Evolutionary conservation across 345 rosid species (phyloP).

Genomic region (Luvunga scandens): DNA sequence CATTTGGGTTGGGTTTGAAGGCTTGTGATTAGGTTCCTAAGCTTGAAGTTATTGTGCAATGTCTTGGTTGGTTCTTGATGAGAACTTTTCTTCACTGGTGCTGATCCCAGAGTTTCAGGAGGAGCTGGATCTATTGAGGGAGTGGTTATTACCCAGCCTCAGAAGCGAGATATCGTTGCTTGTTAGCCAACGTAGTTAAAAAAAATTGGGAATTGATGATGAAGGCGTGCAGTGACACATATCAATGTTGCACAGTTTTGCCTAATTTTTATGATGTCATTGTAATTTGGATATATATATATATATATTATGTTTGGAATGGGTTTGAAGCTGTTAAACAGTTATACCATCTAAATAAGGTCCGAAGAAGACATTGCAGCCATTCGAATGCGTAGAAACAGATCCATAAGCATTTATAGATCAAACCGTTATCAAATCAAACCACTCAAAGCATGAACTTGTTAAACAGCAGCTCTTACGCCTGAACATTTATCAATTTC

Average conservation of each 20-base stretch:
- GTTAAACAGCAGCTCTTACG: neutral
- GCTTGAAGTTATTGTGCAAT: conserved; percentile 60
- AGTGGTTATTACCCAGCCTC: conserved; percentile 48
- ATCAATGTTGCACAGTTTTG: neutral
- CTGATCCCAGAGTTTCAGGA: conserved; percentile 63
- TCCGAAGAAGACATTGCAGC: too few species aligned
- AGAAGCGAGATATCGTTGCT: conserved; percentile 58
- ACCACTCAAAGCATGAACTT: too few species aligned
- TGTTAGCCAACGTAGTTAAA: conserved; percentile 40
- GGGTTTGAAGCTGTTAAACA: too few species aligned
- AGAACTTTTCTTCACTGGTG: conserved; percentile 67
- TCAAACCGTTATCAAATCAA: too few species aligned
- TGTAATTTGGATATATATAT: too few species aligned
- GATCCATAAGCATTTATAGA: too few species aligned
- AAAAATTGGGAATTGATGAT: conserved; percentile 41
- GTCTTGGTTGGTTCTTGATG: conserved; percentile 69
- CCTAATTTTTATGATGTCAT: neutral
- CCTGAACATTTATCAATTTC: neutral
- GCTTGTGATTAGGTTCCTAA: conserved; percentile 80
- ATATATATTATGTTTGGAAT: too few species aligned
- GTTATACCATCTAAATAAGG: too few species aligned
- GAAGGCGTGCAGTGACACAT: conserved; percentile 20
- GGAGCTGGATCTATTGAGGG: conserved; percentile 55
- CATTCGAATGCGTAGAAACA: too few species aligned
- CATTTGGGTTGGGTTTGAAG: conserved; percentile 44